Conservation (phyloP, 768 basidiomycete genomes). For the Cystofilobasidium ferigula region DNA sequence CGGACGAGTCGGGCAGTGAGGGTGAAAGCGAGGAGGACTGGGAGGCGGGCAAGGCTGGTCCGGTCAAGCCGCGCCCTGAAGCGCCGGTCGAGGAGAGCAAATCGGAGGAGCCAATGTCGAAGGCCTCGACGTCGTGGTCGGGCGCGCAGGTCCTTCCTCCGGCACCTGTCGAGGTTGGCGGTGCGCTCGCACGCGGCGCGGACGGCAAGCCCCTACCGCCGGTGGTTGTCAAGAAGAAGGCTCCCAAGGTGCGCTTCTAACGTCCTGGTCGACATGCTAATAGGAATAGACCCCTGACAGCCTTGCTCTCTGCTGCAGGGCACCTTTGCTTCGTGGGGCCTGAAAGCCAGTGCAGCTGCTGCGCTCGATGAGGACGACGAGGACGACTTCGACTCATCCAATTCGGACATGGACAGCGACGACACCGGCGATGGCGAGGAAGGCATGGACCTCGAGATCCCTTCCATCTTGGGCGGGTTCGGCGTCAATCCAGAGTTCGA, state of each 20-base stretch:
- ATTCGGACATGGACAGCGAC: slow-evolving; percentile 53
- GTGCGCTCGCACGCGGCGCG: slow-evolving; percentile 19
- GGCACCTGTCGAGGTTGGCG: slow-evolving; percentile 22
- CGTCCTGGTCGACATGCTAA: neutral
- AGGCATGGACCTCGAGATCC: neutral
- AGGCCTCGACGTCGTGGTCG: slow-evolving; percentile 14
- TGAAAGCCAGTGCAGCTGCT: neutral
- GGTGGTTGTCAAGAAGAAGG: slow-evolving; percentile 8
- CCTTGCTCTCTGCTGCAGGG: neutral
- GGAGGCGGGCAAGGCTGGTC: slow-evolving; percentile 20
- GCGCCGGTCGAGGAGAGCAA: slow-evolving; percentile 21
- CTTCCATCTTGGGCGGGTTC: neutral
- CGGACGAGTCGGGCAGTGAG: neutral
- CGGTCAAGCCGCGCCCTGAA: slow-evolving; percentile 5
- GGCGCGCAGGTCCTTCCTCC: slow-evolving; percentile 12
- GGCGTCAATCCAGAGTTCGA: slow-evolving; percentile 43
- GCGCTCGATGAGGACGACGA: slow-evolving; percentile 33
- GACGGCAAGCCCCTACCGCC: slow-evolving; percentile 5
- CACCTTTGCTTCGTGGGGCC: neutral
- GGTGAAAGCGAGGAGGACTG: slow-evolving; percentile 23
- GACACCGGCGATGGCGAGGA: slow-evolving; percentile 21
- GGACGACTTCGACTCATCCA: slow-evolving; percentile 67
- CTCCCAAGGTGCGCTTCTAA: neutral
- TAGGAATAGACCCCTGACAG: neutral
- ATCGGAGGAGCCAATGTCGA: slow-evolving; percentile 15